Conservation (phyloP, 2,329 filamentous ascomycete species). For the Stachybotrys chartarum region DNA sequence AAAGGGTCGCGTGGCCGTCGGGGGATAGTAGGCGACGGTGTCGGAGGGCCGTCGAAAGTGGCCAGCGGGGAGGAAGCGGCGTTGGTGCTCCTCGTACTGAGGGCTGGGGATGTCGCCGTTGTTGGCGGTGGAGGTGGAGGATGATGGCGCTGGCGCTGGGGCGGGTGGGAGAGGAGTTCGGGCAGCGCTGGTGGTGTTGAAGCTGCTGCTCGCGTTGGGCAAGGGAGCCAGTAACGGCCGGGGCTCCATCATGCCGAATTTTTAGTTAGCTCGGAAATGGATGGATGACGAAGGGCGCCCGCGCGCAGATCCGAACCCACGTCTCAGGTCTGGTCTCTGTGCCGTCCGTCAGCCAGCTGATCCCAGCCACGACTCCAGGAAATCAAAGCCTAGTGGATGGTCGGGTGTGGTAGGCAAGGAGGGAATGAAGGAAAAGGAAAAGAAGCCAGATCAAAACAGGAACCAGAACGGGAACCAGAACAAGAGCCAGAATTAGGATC, state of each 20-base stretch:
- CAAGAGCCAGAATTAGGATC: no score
- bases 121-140: not conserved
- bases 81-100: constrained; percentile 6
- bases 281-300: not conserved
- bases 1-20: constrained; percentile 18
- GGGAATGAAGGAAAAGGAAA: not conserved
- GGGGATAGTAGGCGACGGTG: constrained; percentile 29
- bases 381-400: not conserved
- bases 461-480: no score
- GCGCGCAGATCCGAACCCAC: not conserved
- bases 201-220: constrained; percentile 23
- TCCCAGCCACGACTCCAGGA: not conserved
- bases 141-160: not conserved
- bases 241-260: not conserved
- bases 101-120: constrained; percentile 7
- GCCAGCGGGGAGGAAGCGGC: not conserved
- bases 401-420: not conserved
- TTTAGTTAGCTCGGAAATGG: not conserved
- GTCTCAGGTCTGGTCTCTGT: not conserved
- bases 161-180: constrained; percentile 21
- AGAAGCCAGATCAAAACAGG: not conserved
- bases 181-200: constrained; percentile 21
- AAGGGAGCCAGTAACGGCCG: constrained; percentile 8
- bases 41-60: constrained; percentile 32
- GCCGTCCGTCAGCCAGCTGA: not conserved